Evolutionary conservation across 2,329 filamentous ascomycete genomes (phyloP).

Genomic region (Aspergillus brasiliensis): DNA sequence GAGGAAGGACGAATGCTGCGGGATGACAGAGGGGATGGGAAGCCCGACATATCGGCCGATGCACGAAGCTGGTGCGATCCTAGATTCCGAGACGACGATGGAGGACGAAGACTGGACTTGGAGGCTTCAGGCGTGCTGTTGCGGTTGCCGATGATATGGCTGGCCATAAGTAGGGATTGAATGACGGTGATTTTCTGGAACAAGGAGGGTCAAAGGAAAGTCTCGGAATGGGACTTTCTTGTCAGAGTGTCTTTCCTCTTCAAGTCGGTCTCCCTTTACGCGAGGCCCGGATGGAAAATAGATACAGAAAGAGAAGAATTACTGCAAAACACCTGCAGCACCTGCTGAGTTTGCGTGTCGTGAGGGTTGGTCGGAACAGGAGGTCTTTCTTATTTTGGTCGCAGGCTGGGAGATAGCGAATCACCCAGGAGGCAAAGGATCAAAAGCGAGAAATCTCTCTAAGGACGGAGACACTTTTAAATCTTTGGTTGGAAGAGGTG

Average conservation of each 20-base stretch:
- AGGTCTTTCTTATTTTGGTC: conserved; percentile 6
- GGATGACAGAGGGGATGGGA: conserved; percentile 69
- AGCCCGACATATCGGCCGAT: conserved; percentile 92
- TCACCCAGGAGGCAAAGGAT: conserved; percentile 16
- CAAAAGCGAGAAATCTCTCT: conserved; percentile 25
- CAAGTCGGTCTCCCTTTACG: conserved; percentile 14
- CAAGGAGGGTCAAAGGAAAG: not conserved
- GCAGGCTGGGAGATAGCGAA: not conserved
- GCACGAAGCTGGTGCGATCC: conserved; percentile 85
- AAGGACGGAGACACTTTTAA: conserved; percentile 19
- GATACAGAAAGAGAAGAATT: conserved; percentile 43
- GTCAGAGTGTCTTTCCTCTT: conserved; percentile 10
- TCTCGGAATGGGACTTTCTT: not conserved
- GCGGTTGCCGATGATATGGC: conserved; percentile 75
- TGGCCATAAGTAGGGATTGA: conserved; percentile 54
- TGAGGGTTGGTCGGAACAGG: conserved; percentile 12
- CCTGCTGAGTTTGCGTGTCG: conserved; percentile 64
- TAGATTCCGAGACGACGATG: conserved; percentile 77
- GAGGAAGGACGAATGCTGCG: conserved; percentile 89
- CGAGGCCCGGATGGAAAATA: conserved; percentile 30
- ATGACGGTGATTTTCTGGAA: conserved; percentile 12
- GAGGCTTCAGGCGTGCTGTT: conserved; percentile 96
- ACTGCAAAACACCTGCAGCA: conserved; percentile 70
- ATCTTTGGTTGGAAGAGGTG: conserved; percentile 18
- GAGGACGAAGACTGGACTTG: conserved; percentile 77